phyloP scores from a whole-genome alignment of 345 rosid genomes.

The Microthlaspi erraticum region DNA sequence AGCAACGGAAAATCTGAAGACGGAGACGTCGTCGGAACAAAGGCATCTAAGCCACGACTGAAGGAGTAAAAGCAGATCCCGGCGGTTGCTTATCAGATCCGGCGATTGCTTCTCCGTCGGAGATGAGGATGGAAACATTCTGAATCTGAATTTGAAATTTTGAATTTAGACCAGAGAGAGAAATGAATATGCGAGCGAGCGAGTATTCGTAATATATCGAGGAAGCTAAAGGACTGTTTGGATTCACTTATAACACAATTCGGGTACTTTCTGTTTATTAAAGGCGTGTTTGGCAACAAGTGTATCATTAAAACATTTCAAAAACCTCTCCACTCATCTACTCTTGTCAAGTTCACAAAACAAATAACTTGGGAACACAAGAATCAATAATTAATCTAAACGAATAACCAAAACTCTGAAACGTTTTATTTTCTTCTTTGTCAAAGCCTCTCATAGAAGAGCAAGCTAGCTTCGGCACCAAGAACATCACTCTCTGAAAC shows the following conservation, averaged over 20 bases:
- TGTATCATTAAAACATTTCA: background rate
- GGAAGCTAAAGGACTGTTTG: slow-evolving; percentile 5
- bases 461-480: slow-evolving; percentile 84
- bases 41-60: too few species aligned
- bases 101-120: background rate
- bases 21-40: background rate
- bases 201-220: background rate
- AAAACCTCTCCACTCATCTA: slow-evolving; percentile 2
- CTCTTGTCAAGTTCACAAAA: background rate
- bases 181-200: background rate
- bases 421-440: background rate
- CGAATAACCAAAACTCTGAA: background rate
- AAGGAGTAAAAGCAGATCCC: too few species aligned
- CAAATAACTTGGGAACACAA: background rate
- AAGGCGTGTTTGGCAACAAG: background rate
- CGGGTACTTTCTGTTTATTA: background rate
- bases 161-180: background rate
- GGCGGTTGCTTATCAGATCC: too few species aligned
- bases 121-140: background rate
- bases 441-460: slow-evolving; percentile 68
- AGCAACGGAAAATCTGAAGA: background rate
- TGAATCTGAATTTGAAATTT: background rate
- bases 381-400: background rate
- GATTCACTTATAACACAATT: background rate
- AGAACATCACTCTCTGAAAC: slow-evolving; percentile 79